Evolutionary conservation across 1,139 yeast genomes (phyloP).

Genomic region (Citeromyces siamensis): DNA sequence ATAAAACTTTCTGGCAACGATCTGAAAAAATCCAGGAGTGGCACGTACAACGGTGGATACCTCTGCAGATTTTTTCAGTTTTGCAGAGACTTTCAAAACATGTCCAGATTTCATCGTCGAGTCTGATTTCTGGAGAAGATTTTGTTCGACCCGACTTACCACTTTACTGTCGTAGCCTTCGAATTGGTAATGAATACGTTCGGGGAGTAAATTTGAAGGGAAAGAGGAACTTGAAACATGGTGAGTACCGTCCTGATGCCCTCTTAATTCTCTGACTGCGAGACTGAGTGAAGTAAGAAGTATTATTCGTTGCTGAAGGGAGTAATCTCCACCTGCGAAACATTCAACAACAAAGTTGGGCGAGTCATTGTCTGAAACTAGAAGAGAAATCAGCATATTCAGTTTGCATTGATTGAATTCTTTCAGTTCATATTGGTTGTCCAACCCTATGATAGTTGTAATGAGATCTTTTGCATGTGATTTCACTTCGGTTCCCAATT

Average conservation of each 20-base stretch:
- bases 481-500: slow-evolving; percentile 40
- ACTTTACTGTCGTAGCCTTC: slow-evolving; percentile 10
- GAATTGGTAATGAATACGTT: slow-evolving; percentile 27
- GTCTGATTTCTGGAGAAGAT: slow-evolving; percentile 5
- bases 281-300: slow-evolving; percentile 43
- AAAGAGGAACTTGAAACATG: slow-evolving; percentile 17
- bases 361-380: slow-evolving; percentile 27
- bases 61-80: slow-evolving; percentile 15
- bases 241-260: slow-evolving; percentile 29
- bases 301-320: slow-evolving; percentile 46
- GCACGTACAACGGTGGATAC: slow-evolving; percentile 11
- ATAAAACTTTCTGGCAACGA: slow-evolving; percentile 34
- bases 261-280: slow-evolving; percentile 48
- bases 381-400: slow-evolving; percentile 37
- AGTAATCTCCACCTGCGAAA: slow-evolving; percentile 49
- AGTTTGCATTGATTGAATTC: slow-evolving; percentile 39
- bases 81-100: slow-evolving; percentile 35
- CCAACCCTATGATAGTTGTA: slow-evolving; percentile 30
- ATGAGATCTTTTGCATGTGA: slow-evolving; percentile 35
- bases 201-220: slow-evolving; percentile 35
- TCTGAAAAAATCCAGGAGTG: slow-evolving; percentile 26
- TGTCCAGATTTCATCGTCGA: slow-evolving; percentile 27
- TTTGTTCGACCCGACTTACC: slow-evolving; percentile 5
- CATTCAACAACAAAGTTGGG: slow-evolving; percentile 25
- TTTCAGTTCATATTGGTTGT: slow-evolving; percentile 33